phyloP scores from a whole-genome alignment of 306 rosid species.

The Inga leiocalycina region DNA sequence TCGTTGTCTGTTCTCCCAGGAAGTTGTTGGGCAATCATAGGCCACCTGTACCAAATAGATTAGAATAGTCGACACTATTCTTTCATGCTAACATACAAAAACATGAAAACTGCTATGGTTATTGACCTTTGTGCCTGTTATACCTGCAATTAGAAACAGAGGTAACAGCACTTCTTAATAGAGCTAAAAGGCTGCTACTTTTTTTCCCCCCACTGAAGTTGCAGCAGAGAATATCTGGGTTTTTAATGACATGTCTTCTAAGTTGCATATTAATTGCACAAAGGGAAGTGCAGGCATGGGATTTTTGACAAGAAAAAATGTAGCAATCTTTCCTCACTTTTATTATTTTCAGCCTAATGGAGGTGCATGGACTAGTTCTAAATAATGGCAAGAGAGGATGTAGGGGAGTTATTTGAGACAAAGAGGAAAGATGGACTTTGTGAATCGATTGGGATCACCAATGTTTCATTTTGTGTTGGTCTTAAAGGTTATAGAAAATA shows the following conservation, averaged over 20 bases:
- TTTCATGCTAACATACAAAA: slow-evolving; percentile 16
- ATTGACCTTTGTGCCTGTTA: neutral
- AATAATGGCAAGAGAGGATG: no score
- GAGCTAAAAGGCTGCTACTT: neutral
- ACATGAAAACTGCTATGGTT: slow-evolving; percentile 6
- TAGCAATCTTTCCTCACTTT: neutral
- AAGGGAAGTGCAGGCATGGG: neutral
- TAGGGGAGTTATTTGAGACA: no score
- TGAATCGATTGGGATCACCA: no score
- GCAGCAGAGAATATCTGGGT: neutral
- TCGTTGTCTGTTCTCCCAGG: slow-evolving; percentile 92
- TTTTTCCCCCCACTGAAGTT: neutral
- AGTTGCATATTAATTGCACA: neutral
- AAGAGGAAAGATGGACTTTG: no score
- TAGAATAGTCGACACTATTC: slow-evolving; percentile 1
- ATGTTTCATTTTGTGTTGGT: no score
- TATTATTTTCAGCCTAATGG: no score
- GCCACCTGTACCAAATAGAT: slow-evolving; percentile 57
- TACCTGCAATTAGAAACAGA: neutral
- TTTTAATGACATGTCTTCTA: neutral
- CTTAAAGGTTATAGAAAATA: no score
- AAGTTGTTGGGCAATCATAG: slow-evolving; percentile 91
- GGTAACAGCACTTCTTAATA: neutral
- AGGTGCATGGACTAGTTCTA: no score
- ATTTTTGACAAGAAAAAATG: neutral